Evolutionary conservation across 345 rosid species (phyloP).

Genomic region (Rubroshorea leprosula): DNA sequence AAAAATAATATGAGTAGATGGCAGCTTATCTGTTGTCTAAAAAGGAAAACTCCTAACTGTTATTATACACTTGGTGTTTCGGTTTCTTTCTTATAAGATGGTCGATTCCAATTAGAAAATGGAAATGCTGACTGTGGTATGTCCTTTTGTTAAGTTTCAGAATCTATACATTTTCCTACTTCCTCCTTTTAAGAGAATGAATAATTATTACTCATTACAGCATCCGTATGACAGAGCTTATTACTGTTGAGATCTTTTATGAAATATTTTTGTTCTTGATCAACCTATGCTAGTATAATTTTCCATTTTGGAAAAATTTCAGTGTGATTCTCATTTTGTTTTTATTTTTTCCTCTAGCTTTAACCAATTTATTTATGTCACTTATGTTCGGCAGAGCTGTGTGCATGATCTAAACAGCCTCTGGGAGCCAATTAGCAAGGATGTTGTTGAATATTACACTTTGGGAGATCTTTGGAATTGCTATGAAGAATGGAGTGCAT

Average conservation of each 20-base stretch:
- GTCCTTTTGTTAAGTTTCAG: too few species aligned
- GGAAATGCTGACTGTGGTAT: not conserved
- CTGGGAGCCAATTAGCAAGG: constrained; percentile 49
- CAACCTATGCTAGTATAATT: not conserved
- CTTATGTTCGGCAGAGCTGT: constrained; percentile 30
- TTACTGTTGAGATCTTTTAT: too few species aligned
- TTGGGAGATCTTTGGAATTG: constrained; percentile 71
- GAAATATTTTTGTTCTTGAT: too few species aligned
- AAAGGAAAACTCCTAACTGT: too few species aligned
- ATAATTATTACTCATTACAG: too few species aligned
- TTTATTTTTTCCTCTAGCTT: not conserved
- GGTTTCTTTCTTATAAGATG: not conserved
- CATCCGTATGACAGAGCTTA: too few species aligned
- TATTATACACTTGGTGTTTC: too few species aligned
- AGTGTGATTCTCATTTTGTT: not conserved
- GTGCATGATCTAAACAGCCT: constrained; percentile 40
- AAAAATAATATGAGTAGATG: too few species aligned
- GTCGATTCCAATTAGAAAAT: not conserved
- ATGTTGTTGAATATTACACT: constrained; percentile 40
- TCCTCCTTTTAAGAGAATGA: too few species aligned
- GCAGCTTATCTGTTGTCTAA: too few species aligned
- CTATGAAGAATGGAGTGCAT: constrained; percentile 73
- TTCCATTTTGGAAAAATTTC: not conserved
- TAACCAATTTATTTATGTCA: not conserved
- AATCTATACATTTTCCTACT: too few species aligned